Base-by-base conservation (phyloP, 345 rosid genomes). In the Murraya koenigii region DNA sequence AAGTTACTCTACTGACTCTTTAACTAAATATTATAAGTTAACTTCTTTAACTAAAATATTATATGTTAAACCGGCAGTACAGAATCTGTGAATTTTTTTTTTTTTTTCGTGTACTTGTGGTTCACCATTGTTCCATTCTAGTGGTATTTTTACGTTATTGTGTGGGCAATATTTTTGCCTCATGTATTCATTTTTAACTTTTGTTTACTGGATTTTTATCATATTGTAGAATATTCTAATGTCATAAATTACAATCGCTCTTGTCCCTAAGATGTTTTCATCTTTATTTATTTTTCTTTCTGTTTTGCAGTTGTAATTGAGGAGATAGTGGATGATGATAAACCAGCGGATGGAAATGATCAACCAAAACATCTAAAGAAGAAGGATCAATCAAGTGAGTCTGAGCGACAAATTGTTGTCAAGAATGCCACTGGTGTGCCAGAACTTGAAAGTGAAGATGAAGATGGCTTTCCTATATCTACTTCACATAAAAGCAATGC, bases 391-490 rank as follows among this genome's bases (percentile, higher is more conserved):
- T 72, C 80, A 54, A 88, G 61, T 49, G 78, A 82, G 58, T 80
- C 67, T 3, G 89, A 83, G 55, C 52, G 2, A 47, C 89, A 89
- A 69, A 85, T 91, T 82, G 81, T 85, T 83, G 79, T 70, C 44
- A 86, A 81, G 80, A 86, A 69, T 39, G 77, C 33, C 32, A 35
- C 80, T 56, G 54, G 60, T 75, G 82, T 61, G 15, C 72, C 87
- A 11, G 85, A 84, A 78, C 49, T 91, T 80, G 98, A 89, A 85
- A 91, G 93, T 70, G 98, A 97, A 82, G 97, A 94, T 79, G 98
- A 94, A 90, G 98, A 97, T 65, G 98, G 99, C 54, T 86, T 97
- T 70, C 98, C 94, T n/a, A 84, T 89, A 81, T 78, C 87, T 79
- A 58, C 78, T 30, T 74, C 88, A 14, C 76, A 75, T 11, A 83